Conservation (phyloP, 139 green algal genomes). For the Astrephomene gubernaculifera region DNA sequence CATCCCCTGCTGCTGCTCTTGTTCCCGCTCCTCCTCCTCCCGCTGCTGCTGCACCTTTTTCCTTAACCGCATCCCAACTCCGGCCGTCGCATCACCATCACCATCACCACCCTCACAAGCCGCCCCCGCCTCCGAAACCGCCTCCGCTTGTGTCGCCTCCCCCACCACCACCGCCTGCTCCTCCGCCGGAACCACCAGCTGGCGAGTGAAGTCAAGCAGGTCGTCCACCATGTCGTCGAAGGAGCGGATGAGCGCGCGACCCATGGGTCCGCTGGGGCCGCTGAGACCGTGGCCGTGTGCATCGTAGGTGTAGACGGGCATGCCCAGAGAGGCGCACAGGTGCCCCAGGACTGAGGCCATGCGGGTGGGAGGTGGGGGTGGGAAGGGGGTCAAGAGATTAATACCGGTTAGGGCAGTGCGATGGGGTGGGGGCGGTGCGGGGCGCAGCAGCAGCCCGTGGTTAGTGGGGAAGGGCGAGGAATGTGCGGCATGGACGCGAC, state of each 20-base stretch:
- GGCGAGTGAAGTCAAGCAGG: slow-evolving; percentile 18
- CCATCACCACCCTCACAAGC: not conserved
- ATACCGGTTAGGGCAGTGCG: no score
- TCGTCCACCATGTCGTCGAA: slow-evolving; percentile 27
- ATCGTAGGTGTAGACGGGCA: slow-evolving; percentile 37
- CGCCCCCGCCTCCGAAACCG: not conserved
- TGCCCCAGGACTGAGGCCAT: slow-evolving; percentile 27
- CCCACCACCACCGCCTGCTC: not conserved
- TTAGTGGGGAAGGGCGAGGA: no score
- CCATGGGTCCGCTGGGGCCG: not conserved
- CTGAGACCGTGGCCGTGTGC: slow-evolving; percentile 42
- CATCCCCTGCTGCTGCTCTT: not conserved
- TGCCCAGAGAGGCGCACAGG: not conserved
- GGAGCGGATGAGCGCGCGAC: slow-evolving; percentile 8
- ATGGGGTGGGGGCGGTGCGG: not conserved
- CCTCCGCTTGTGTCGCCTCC: not conserved
- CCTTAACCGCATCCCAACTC: no score
- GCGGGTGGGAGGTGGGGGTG: no score
- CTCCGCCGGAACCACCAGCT: not conserved
- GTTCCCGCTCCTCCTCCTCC: not conserved
- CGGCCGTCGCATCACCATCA: not conserved
- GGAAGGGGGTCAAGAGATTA: not conserved
- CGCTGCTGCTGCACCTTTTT: not conserved
- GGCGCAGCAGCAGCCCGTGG: no score
- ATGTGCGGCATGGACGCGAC: no score